Evolutionary conservation across 2,329 filamentous ascomycete genomes (phyloP).

Genomic region (Botrytis hyacinthi): DNA sequence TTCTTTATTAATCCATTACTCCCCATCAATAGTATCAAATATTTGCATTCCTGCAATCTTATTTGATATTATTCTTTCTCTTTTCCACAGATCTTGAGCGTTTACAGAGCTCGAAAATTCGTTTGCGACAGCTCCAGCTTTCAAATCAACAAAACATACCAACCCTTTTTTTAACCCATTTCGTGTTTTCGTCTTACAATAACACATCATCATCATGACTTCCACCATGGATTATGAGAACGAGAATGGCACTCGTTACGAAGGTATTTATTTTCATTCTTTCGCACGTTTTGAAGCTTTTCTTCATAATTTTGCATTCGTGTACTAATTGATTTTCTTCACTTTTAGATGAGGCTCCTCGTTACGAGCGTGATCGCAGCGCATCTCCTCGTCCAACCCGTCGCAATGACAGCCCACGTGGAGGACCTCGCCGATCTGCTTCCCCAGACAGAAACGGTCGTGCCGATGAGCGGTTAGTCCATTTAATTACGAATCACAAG

Average conservation of each 20-base stretch:
- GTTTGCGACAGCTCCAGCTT: conserved; percentile 18
- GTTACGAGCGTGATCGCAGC: conserved; percentile 66
- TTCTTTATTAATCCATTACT: background rate
- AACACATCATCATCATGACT: conserved; percentile 42
- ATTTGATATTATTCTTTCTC: background rate
- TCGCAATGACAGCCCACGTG: conserved; percentile 56
- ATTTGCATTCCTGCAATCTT: conserved; percentile 1
- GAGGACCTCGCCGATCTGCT: conserved; percentile 61
- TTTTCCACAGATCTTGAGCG: conserved; percentile 20
- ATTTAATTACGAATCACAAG: background rate
- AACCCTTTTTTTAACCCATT: background rate
- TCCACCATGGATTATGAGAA: conserved; percentile 67
- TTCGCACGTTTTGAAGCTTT: background rate
- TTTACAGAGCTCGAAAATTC: conserved; percentile 20
- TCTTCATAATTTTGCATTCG: background rate
- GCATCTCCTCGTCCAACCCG: conserved; percentile 58
- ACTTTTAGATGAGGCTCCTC: conserved; percentile 58
- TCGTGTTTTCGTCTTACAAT: conserved; percentile 19
- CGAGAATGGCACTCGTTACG: conserved; percentile 63
- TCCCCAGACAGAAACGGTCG: conserved; percentile 56
- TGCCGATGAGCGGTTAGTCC: conserved; percentile 45
- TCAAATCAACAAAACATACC: background rate
- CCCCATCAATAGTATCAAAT: conserved; percentile 1
- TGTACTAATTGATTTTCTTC: conserved; percentile 23
- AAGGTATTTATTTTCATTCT: conserved; percentile 49